Conservation (phyloP, 805 yeast genomes). For the Wickerhamomyces ciferrii region DNA sequence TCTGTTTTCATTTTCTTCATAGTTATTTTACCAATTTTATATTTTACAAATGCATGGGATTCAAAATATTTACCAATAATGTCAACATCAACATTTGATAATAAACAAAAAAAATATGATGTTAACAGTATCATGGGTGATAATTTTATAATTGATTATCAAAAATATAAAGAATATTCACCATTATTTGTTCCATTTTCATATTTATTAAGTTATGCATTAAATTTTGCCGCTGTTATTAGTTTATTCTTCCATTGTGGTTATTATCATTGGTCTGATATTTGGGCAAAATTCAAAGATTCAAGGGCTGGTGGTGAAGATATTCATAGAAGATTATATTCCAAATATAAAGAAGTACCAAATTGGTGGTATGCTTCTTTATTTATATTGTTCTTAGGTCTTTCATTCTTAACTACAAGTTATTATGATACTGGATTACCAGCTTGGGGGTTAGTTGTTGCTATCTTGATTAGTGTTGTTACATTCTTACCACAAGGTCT, state of each 20-base stretch:
- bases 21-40: constrained; percentile 43
- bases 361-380: constrained; percentile 38
- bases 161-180: constrained; percentile 46
- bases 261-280: constrained; percentile 52
- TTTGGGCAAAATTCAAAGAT: constrained; percentile 35
- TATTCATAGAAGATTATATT: constrained; percentile 41
- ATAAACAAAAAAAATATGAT: constrained; percentile 38
- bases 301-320: constrained; percentile 38
- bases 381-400: constrained; percentile 21
- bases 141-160: constrained; percentile 35
- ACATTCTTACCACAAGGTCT: constrained; percentile 56
- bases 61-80: constrained; percentile 57
- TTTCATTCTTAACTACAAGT: constrained; percentile 27
- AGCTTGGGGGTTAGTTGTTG: constrained; percentile 56
- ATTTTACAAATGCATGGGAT: constrained; percentile 51
- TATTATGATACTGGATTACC: constrained; percentile 48
- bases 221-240: constrained; percentile 56
- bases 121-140: constrained; percentile 40
- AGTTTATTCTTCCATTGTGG: constrained; percentile 56
- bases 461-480: constrained; percentile 43
- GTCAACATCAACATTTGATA: constrained; percentile 45
- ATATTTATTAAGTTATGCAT: constrained; percentile 50
- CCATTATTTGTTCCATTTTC: constrained; percentile 55
- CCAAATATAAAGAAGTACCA: constrained; percentile 65
- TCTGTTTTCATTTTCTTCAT: constrained; percentile 46